Conservation (phyloP, 352 stramenopile genomes). For the Blastocystis sp. region DNA sequence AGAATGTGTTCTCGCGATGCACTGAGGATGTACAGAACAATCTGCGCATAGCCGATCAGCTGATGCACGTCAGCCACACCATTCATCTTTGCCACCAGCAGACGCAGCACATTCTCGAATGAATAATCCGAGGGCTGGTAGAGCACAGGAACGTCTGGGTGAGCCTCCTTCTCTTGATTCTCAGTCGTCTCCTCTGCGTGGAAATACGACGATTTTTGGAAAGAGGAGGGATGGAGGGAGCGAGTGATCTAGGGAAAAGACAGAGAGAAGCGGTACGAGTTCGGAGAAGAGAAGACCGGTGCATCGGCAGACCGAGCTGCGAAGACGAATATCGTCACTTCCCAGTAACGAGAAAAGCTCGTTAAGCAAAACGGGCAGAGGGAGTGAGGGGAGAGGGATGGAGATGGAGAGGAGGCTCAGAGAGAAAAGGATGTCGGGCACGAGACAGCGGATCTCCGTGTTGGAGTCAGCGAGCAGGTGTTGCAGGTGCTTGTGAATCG, state of each 20-base stretch:
- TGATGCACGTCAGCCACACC: background rate
- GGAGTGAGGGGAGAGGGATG: background rate
- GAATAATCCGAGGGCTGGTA: constrained; percentile 14
- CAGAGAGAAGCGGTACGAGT: background rate
- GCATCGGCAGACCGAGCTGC: constrained; percentile 25
- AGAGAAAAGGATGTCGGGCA: constrained; percentile 2
- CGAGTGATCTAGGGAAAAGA: background rate
- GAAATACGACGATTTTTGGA: background rate
- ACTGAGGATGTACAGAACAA: constrained; percentile 25
- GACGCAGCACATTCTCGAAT: constrained; percentile 9
- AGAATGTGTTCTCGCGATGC: background rate
- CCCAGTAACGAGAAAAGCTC: constrained; percentile 25
- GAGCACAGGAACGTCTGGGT: background rate
- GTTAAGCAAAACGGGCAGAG: constrained; percentile 1
- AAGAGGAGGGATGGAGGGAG: background rate
- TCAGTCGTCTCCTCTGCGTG: background rate
- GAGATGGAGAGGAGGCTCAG: background rate
- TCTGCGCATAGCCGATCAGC: constrained; percentile 30
- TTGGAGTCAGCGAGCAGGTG: background rate
- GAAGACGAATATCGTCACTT: background rate
- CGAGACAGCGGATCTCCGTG: background rate
- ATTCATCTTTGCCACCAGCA: constrained; percentile 46
- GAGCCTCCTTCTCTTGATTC: background rate
- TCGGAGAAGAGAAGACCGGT: constrained; percentile 28
- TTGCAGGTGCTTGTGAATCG: constrained; percentile 31